Evolutionary conservation across 2,329 filamentous ascomycete genomes (phyloP).

Genomic region (Monosporascus sp.): DNA sequence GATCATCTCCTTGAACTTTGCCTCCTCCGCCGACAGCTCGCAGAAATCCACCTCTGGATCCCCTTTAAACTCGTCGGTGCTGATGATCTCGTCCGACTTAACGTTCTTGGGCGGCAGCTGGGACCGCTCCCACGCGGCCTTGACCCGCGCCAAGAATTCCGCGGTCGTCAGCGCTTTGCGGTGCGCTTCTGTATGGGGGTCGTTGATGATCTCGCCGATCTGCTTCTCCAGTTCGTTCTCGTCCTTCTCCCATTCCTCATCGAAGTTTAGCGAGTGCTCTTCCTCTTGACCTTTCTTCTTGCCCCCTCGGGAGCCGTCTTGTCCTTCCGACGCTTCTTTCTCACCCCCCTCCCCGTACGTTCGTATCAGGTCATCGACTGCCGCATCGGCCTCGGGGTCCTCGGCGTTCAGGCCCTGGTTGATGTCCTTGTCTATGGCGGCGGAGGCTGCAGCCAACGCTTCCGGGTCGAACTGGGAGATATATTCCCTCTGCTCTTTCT

Average conservation of each 20-base stretch:
- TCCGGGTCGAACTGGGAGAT: constrained; percentile 25
- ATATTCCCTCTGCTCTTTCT: constrained; percentile 18
- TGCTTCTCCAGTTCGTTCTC: constrained; percentile 64
- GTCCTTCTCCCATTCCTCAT: constrained; percentile 57
- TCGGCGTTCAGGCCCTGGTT: constrained; percentile 22
- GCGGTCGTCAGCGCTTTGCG: constrained; percentile 54
- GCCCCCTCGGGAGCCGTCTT: constrained; percentile 16
- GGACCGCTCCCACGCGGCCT: constrained; percentile 46
- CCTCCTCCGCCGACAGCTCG: constrained; percentile 67
- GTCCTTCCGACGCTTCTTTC: constrained; percentile 9
- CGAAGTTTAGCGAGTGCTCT: constrained; percentile 46
- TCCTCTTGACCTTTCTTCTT: constrained; percentile 19
- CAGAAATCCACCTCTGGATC: constrained; percentile 85
- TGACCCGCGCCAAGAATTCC: constrained; percentile 49
- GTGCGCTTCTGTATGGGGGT: constrained; percentile 50
- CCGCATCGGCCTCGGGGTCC: constrained; percentile 32
- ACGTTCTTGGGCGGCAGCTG: constrained; percentile 42
- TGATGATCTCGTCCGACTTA: constrained; percentile 61
- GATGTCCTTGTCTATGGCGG: constrained; percentile 16
- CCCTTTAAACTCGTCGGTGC: constrained; percentile 78
- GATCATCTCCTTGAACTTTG: constrained; percentile 78
- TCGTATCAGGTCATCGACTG: constrained; percentile 37
- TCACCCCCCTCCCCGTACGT: constrained; percentile 28
- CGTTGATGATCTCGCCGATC: constrained; percentile 64
- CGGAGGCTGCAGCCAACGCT: constrained; percentile 18